Evolutionary conservation across 2,329 filamentous ascomycete species (phyloP), one percentile per base, ranked within the genome.

Genomic region (Apiospora rasikravindrae): DNA sequence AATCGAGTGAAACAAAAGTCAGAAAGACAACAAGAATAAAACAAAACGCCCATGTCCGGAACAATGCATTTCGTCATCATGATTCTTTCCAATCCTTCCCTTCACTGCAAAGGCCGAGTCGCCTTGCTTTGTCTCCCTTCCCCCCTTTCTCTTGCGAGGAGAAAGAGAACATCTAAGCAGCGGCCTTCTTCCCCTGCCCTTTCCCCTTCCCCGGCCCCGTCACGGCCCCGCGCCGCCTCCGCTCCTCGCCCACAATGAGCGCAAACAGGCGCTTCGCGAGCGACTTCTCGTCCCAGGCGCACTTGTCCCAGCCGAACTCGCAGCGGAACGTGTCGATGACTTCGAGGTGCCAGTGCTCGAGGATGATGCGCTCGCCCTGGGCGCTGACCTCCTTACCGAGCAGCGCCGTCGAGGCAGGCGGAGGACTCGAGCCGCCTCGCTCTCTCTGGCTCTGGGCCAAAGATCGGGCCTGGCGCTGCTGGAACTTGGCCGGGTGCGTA

Each of bases 311-410:
- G 24, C 84, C 84, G 2, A 88, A 82, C 72, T 86, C 82, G 16
- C 77, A 77, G 71, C 80, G 81, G 76, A 90, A 90, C 3, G 85
- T 88, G 72, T 89, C 86, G 33, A 90, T 84, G 70, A 89, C 84
- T 72, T 90, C 88, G 24, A 90, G 79, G 73, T 91, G 89, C 88
- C 88, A 90, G 71, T 82, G 77, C 78, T 89, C 84, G 24, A 91
- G 81, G 29, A 81, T 73, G 81, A 90, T 81, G 5, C 80, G 78
- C 77, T 85, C 82, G 66, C 84, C 86, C 47, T 86, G 84, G 40
- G 85, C 84, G 33, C 79, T 77, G 71, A 90, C 85, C 37, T 81
- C 83, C 77, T 86, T 87, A 71, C 88, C 87, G 2, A 89, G 80
- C 44, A 87, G 82, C 57, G 78, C 68, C 16, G 76, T 57, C 24